Base-by-base conservation (phyloP, 441 rosid species). In the Viola pubescens region DNA sequence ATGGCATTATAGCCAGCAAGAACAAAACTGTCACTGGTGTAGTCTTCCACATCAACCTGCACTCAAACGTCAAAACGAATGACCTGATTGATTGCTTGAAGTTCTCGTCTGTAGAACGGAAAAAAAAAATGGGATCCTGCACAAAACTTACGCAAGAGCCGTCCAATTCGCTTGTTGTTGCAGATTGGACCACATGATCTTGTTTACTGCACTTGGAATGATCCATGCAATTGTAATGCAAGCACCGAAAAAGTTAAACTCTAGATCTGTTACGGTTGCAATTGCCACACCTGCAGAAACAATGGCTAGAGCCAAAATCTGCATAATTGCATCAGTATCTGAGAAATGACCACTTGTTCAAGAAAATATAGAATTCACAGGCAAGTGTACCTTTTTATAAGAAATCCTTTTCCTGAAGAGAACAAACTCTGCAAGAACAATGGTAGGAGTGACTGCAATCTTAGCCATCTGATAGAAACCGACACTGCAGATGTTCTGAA, bases 401-500 rank as follows among this genome's bases (percentile, higher is more conserved):
- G 94, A 82, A 57, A 89, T 78, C 11, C 77, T 76, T 84, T 85
- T 89, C 70, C 82, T 71, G 46, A 77, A 82, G 42, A 85, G 82
- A 19, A 85, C 37, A 65, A 89, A 89, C 69, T 94, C 98, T 1
- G 91, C 84, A 54, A 94, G 80, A 56, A 86, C 95, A 66, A 94
- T 86, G 34, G 97, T 83, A 12, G 98, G 98, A 59, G 97, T 94
- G 59, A 89, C 98, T 1, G 97, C 97, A 50, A 94, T 94, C 81
- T 94, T 89, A 54, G 94, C 88, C 98, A 94, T 88, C 70, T 89
- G 98, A 73, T 94, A 94, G 78, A 94, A 88, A 64, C 98, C 98
- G 54, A 94, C 84, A 5, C 98, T 88, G 84, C 75, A 58, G 8
- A 54, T 16, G 56, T 64, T 34, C 67, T 61, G 46, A 48, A 49